Conservation (phyloP, 2,329 filamentous ascomycete genomes). For the Fusarium sp. region DNA sequence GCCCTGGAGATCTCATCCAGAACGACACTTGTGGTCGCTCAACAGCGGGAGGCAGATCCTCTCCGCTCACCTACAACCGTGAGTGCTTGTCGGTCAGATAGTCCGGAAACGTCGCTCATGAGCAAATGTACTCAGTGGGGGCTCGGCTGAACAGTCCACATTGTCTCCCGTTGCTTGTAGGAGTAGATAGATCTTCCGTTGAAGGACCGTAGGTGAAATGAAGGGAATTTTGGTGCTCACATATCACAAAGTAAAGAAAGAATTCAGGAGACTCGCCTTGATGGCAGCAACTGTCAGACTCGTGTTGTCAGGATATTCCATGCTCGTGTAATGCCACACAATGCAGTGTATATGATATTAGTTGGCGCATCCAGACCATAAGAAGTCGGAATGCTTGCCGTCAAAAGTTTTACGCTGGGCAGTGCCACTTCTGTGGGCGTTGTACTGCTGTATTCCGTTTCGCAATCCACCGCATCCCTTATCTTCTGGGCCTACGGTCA, state of each 20-base stretch:
- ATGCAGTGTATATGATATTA: conserved; percentile 32
- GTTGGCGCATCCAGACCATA: conserved; percentile 20
- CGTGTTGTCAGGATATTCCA: conserved; percentile 31
- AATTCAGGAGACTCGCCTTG: conserved; percentile 5
- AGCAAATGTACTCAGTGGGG: conserved; percentile 2
- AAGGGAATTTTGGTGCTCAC: conserved; percentile 11
- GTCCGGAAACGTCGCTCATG: conserved; percentile 29
- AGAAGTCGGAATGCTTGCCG: conserved; percentile 28
- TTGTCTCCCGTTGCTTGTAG: conserved; percentile 21
- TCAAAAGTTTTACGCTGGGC: conserved; percentile 21
- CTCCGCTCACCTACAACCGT: conserved; percentile 30
- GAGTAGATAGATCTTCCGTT: conserved; percentile 11
- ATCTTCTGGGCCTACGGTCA: conserved; percentile 39
- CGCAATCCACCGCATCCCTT: conserved; percentile 20
- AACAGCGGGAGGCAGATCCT: conserved; percentile 39
- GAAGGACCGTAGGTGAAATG: conserved; percentile 30
- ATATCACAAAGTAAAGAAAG: conserved; percentile 19
- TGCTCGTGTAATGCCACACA: conserved; percentile 33
- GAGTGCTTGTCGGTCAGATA: conserved; percentile 21
- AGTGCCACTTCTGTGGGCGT: conserved; percentile 21
- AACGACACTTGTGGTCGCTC: conserved; percentile 34
- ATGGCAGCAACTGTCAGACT: conserved; percentile 29
- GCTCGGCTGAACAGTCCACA: conserved; percentile 8
- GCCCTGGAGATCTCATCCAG: conserved; percentile 39
- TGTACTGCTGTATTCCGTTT: conserved; percentile 31